phyloP scores from a whole-genome alignment of 208 protist species.

The Acanthamoeba triangularis region DNA sequence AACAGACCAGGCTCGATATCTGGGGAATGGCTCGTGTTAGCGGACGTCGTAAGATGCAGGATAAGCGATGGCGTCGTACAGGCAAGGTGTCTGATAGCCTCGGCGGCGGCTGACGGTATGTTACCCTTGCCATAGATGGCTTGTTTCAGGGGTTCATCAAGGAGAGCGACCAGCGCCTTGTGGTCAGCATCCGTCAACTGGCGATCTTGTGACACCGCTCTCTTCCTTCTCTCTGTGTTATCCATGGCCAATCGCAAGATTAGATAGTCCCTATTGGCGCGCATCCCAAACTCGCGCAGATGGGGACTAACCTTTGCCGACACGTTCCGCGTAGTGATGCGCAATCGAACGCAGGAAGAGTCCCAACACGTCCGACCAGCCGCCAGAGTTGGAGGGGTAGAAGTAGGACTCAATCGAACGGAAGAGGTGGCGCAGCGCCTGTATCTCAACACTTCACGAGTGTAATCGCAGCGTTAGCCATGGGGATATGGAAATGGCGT shows the following conservation, averaged over 20 bases:
- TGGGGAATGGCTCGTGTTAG: not conserved
- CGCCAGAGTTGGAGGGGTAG: constrained; percentile 55
- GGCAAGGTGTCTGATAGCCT: constrained; percentile 55
- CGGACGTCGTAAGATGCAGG: not conserved
- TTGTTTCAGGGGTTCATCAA: constrained; percentile 51
- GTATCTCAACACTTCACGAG: not conserved
- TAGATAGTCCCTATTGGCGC: not conserved
- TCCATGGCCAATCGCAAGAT: not conserved
- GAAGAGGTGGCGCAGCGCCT: not conserved
- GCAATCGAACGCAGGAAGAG: not conserved
- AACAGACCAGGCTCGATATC: constrained; percentile 43
- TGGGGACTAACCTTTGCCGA: constrained; percentile 13
- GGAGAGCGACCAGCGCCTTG: not conserved
- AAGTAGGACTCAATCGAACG: constrained; percentile 59
- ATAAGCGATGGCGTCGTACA: not conserved
- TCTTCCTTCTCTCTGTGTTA: not conserved
- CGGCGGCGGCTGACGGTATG: constrained; percentile 12
- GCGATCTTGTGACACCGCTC: not conserved
- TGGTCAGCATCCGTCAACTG: constrained; percentile 17
- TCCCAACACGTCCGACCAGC: constrained; percentile 14
- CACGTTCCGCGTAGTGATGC: constrained; percentile 9
- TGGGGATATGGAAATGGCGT: not conserved
- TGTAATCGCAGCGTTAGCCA: not conserved
- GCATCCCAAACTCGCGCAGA: not conserved
- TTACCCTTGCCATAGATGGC: constrained; percentile 58